These are phyloP conservation scores for Boletus rubescentipes DNA, from an alignment of 768 basidiomycete genomes.

Conservation along the genomic window DNA sequence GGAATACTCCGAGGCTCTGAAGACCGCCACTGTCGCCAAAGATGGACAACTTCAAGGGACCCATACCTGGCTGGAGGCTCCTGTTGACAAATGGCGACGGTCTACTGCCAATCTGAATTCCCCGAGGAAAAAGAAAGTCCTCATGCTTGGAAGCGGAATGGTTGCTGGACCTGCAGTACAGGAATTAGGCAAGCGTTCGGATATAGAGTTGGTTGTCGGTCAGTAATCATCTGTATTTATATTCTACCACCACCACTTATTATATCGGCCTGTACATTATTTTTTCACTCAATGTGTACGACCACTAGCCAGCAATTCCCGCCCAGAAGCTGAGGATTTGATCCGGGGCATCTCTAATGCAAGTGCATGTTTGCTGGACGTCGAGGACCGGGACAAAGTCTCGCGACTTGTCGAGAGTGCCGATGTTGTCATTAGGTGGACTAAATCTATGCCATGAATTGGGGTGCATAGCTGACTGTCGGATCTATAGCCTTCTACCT, in stretches of 20 bases:
- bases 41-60: constrained; percentile 51
- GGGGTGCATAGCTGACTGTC: neutral
- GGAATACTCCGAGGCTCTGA: constrained; percentile 44
- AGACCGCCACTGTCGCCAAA: constrained; percentile 69
- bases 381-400: constrained; percentile 48
- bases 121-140: constrained; percentile 56
- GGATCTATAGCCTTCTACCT: constrained; percentile 65
- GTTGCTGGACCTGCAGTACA: constrained; percentile 88
- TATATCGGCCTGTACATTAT: constrained; percentile 10
- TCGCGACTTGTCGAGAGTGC: constrained; percentile 53
- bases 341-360: constrained; percentile 48
- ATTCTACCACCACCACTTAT: constrained; percentile 15
- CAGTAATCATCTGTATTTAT: constrained; percentile 30
- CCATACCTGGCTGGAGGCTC: constrained; percentile 59
- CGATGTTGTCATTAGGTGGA: constrained; percentile 84
- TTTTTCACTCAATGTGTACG: neutral
- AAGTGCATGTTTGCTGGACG: constrained; percentile 56
- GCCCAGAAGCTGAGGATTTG: constrained; percentile 53
- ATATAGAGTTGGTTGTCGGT: constrained; percentile 79
- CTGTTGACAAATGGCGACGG: constrained; percentile 46
- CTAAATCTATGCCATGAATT: neutral
- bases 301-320: constrained; percentile 68
- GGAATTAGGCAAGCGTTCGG: constrained; percentile 58
- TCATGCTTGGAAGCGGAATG: constrained; percentile 93
- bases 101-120: constrained; percentile 3